Conservation (phyloP, 441 rosid genomes). For the Adansonia gregorii region DNA sequence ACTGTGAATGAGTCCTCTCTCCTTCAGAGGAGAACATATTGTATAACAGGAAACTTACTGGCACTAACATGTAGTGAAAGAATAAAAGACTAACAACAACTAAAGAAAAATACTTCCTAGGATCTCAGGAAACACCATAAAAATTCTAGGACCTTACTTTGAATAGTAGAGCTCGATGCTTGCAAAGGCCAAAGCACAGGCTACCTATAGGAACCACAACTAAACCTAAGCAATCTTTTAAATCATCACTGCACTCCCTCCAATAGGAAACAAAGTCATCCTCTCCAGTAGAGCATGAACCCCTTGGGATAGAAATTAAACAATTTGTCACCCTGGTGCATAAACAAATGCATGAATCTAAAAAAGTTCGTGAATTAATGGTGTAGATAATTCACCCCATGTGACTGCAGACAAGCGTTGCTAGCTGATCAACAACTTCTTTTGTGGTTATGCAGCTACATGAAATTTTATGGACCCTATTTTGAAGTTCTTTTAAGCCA, state of each 20-base stretch:
- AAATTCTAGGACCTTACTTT: conserved; percentile 59
- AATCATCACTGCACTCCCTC: conserved; percentile 77
- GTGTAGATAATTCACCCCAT: conserved; percentile 76
- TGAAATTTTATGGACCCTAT: conserved; percentile 73
- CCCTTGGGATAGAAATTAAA: conserved; percentile 57
- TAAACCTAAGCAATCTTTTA: conserved; percentile 80
- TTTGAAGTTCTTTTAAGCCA: conserved; percentile 79
- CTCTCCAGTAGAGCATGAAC: conserved; percentile 65
- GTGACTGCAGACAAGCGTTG: conserved; percentile 83
- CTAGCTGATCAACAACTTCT: conserved; percentile 95
- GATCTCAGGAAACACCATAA: not conserved
- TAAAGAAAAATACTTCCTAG: not conserved
- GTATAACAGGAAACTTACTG: not conserved
- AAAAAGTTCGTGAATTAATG: conserved; percentile 25
- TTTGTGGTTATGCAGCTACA: conserved; percentile 68
- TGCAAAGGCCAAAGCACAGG: conserved; percentile 89
- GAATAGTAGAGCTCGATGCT: conserved; percentile 94
- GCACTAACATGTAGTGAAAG: not conserved
- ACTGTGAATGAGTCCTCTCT: conserved; percentile 12
- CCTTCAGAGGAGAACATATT: conserved; percentile 17
- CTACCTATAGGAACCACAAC: conserved; percentile 91
- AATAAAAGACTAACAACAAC: conserved; percentile 11
- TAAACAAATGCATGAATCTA: conserved; percentile 19
- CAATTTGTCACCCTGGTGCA: conserved; percentile 26
- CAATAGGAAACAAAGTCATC: conserved; percentile 67